A percentile compares a stretch with the other conserved stretches of the same genome.
Conservation (phyloP, 208 protist genomes). For the Giardia muris region DNA sequence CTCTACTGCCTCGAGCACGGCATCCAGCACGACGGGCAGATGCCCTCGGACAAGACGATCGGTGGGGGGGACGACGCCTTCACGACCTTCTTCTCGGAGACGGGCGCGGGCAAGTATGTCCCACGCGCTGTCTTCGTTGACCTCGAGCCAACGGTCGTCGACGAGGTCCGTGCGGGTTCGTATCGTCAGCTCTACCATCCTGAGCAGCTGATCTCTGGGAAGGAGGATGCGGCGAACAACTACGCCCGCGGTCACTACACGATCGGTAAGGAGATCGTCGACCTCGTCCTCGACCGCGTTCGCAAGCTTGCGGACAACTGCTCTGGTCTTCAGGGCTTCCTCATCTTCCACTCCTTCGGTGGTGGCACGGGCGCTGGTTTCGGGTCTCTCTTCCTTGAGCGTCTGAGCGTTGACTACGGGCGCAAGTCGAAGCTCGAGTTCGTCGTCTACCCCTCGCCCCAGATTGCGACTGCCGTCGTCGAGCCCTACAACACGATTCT, state of each 20-base stretch:
- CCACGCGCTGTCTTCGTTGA: constrained; percentile 47
- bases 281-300: constrained; percentile 72
- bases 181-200: constrained; percentile 54
- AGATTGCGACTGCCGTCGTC: constrained; percentile 35
- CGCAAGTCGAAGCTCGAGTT: constrained; percentile 63
- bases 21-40: constrained; percentile 57
- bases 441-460: constrained; percentile 50
- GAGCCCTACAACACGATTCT: constrained; percentile 55
- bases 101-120: constrained; percentile 52
- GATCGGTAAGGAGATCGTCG: constrained; percentile 81
- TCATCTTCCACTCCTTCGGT: constrained; percentile 88
- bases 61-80: constrained; percentile 66
- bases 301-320: constrained; percentile 86
- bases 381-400: constrained; percentile 75
- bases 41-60: constrained; percentile 63
- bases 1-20: constrained; percentile 63
- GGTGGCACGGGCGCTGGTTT: constrained; percentile 93
- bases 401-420: constrained; percentile 82
- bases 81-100: constrained; percentile 76
- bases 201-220: constrained; percentile 51
- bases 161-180: constrained; percentile 44
- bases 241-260: constrained; percentile 85
- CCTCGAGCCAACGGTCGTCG: constrained; percentile 56
- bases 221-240: constrained; percentile 58
- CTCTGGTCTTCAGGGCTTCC: constrained; percentile 88